These are phyloP conservation scores for Meyerozyma athensensis DNA, from an alignment of 1,139 yeast species.

Conservation along the genomic window DNA sequence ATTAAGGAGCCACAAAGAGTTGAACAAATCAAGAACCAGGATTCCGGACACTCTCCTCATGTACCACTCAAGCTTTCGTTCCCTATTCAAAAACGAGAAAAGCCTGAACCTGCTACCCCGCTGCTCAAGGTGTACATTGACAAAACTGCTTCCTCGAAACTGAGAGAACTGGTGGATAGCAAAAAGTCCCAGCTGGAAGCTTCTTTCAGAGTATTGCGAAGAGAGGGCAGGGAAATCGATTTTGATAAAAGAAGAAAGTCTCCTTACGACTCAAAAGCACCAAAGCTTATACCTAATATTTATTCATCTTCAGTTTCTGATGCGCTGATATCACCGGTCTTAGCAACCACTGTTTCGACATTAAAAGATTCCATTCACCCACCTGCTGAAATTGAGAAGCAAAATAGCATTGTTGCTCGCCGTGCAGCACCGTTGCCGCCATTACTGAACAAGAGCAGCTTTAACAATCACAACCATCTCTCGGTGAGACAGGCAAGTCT, in stretches of 20 bases:
- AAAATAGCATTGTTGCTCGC: conserved; percentile 48
- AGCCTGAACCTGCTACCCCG: conserved; percentile 2
- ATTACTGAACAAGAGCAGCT: conserved; percentile 7
- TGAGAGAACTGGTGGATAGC: neutral
- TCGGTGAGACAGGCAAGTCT: neutral
- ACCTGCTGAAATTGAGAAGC: conserved; percentile 13
- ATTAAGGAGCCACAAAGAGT: conserved; percentile 8
- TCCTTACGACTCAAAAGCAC: conserved; percentile 53
- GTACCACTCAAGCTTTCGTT: conserved; percentile 21
- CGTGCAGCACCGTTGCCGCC: conserved; percentile 79
- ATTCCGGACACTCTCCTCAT: conserved; percentile 6
- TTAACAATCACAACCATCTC: neutral
- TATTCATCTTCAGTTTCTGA: conserved; percentile 39
- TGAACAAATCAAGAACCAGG: neutral
- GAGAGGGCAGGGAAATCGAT: conserved; percentile 67
- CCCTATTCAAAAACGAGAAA: conserved; percentile 15
- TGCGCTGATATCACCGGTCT: conserved; percentile 30
- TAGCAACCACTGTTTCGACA: conserved; percentile 34
- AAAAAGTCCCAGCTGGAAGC: conserved; percentile 8
- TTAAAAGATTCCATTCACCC: conserved; percentile 22
- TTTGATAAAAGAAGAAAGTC: conserved; percentile 77
- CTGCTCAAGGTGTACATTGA: conserved; percentile 3
- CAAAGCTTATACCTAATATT: conserved; percentile 40
- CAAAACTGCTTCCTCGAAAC: neutral
- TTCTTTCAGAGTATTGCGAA: conserved; percentile 58